A percentile compares a stretch with the other conserved stretches of the same genome.
Evolutionary conservation across 768 basidiomycete species (phyloP).

Genomic region (Rhodotorula toruloides): DNA sequence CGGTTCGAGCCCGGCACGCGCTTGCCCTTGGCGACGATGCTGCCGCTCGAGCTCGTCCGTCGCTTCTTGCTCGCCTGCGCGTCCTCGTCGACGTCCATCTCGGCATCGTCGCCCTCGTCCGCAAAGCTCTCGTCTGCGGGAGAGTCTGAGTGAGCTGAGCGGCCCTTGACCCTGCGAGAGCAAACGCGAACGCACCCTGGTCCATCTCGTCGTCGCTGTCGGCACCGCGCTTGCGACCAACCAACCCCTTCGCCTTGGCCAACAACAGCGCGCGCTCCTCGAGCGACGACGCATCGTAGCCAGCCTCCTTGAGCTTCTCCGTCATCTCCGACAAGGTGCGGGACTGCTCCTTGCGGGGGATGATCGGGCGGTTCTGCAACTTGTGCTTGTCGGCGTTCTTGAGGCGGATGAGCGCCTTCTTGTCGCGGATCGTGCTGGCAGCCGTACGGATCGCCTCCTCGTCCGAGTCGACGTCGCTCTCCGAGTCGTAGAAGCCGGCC

Average conservation of each 20-base stretch:
- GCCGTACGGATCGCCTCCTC: slow-evolving; percentile 65
- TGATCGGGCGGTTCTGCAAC: slow-evolving; percentile 75
- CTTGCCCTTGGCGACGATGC: slow-evolving; percentile 39
- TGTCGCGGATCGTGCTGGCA: slow-evolving; percentile 55
- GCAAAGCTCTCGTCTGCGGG: too few species aligned
- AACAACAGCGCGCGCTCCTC: slow-evolving; percentile 80
- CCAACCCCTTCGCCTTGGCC: slow-evolving; percentile 59
- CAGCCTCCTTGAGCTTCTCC: slow-evolving; percentile 73
- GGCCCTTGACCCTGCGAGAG: too few species aligned
- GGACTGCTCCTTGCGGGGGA: slow-evolving; percentile 62
- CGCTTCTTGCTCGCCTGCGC: slow-evolving; percentile 39
- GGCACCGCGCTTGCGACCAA: slow-evolving; percentile 48
- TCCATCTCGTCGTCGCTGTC: slow-evolving; percentile 49
- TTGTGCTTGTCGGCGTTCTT: slow-evolving; percentile 73
- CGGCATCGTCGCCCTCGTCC: slow-evolving; percentile 42
- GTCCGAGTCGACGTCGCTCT: slow-evolving; percentile 73
- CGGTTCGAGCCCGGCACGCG: slow-evolving; percentile 35
- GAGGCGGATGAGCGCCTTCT: slow-evolving; percentile 47
- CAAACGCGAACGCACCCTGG: not conserved
- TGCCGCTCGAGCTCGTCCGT: slow-evolving; percentile 10
- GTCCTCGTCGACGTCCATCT: slow-evolving; percentile 49
- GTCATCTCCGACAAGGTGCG: slow-evolving; percentile 69
- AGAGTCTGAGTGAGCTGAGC: too few species aligned
- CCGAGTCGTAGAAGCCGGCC: slow-evolving; percentile 90
- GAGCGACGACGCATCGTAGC: slow-evolving; percentile 79